Conservation (phyloP, 345 rosid species). For the Boechera divaricarpa region DNA sequence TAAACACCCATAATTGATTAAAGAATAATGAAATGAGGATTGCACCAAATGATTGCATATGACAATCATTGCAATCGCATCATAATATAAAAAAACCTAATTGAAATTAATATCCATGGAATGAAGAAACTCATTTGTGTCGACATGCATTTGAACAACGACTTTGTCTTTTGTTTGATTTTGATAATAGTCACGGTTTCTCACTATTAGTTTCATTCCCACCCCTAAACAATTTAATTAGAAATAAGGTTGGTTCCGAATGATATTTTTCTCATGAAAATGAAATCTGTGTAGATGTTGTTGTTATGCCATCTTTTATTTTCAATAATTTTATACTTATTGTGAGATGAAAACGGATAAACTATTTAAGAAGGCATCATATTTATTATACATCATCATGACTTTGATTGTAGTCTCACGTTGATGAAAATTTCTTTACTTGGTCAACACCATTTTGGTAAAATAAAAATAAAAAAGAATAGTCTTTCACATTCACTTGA, state of each 20-base stretch:
- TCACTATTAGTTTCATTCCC: not conserved
- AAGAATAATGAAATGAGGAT: conserved; percentile 18
- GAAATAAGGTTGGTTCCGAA: conserved; percentile 21
- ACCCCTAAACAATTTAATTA: not conserved
- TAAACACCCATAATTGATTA: not conserved
- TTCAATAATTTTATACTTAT: not conserved
- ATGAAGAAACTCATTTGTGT: conserved; percentile 22
- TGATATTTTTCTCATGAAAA: not conserved
- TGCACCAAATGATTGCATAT: conserved; percentile 28
- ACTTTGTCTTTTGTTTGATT: conserved; percentile 34
- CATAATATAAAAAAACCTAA: not conserved
- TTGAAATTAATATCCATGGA: conserved; percentile 5
- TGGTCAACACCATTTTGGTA: not conserved
- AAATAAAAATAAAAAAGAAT: not conserved
- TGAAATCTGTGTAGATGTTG: not conserved
- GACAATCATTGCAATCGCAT: conserved; percentile 36
- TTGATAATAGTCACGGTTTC: conserved; percentile 12
- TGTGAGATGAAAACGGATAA: not conserved
- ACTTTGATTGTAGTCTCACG: not conserved
- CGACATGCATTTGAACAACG: conserved; percentile 24
- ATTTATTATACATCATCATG: not conserved
- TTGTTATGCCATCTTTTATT: not conserved
- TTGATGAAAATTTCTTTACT: not conserved
- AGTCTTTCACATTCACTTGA: not conserved
- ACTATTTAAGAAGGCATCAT: not conserved